Evolutionary conservation across 306 rosid species (phyloP), one percentile per base, ranked within the genome.

Genomic region (Carpinus viminea): DNA sequence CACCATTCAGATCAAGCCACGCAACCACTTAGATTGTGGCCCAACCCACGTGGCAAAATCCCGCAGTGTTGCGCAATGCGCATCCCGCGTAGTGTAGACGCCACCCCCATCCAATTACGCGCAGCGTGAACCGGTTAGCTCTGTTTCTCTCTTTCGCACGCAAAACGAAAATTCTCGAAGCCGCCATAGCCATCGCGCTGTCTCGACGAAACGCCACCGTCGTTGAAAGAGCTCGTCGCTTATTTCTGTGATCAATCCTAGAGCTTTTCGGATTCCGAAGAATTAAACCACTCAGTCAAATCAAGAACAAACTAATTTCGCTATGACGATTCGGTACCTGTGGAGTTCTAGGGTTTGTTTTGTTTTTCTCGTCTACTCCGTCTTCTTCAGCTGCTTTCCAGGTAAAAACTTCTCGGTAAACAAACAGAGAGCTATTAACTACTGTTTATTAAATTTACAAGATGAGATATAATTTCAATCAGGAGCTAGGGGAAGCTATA

Each of bases 261-360:
- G 2, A 6, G 4, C 48, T 13, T 7, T n/a, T 68, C 66, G 4
- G 24, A 59, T 62, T 72, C 68, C 28, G 31, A 34, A 75, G 64
- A 68, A 15, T 38, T 7, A 45, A 54, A 20, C 55, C 61, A 24
- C 45, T 72, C 70, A 10, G 75, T 70, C 56, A 10, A 36, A 3
- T 16, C 68, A 0, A 0, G 2, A 47, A 18, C 28, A 17, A 31
- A 7, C 0, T 34, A 73, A 4, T 21, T 50, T 70, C 76, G 86
- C 88, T 83, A 90, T 94, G 97, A 78, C 89, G 74, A 77, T 79
- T 81, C 82, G 34, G 68, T 76, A 61, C 76, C 50, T 34, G 69
- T 59, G 24, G 75, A 79, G 52, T 60, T 74, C 83, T 38, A 80
- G 70, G 71, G 62, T 83, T 80, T 80, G 74, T n/a, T 4, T 78